Percentiles rank a stretch among this genome's conserved stretches.
These are phyloP conservation scores for Globisporangium heterothallicum DNA, from an alignment of 352 stramenopile species.

Conservation along the genomic window DNA sequence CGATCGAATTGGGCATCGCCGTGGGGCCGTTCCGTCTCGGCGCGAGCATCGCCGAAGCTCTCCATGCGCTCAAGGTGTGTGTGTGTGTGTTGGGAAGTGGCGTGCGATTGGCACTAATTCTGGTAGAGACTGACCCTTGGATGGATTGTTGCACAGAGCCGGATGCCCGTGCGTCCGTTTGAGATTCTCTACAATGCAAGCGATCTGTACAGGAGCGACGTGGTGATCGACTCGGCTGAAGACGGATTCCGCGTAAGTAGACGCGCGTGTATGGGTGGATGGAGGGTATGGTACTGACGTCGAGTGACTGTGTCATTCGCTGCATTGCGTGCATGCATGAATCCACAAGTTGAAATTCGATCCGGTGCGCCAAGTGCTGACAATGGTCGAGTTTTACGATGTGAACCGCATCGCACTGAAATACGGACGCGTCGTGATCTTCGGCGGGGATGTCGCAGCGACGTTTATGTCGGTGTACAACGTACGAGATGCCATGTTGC, in stretches of 20 bases:
- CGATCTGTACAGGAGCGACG: conserved; percentile 54
- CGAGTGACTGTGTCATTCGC: not conserved
- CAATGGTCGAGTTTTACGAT: conserved; percentile 72
- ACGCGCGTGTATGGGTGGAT: not conserved
- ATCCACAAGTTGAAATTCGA: conserved; percentile 67
- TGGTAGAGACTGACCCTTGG: not conserved
- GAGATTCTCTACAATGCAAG: conserved; percentile 72
- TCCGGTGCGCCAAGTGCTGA: conserved; percentile 57
- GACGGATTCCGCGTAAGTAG: conserved; percentile 56
- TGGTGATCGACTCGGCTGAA: conserved; percentile 62
- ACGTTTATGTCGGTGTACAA: conserved; percentile 89
- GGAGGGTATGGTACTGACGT: not conserved
- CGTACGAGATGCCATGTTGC: conserved; percentile 21
- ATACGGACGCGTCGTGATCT: conserved; percentile 80
- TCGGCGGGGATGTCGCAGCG: conserved; percentile 64
- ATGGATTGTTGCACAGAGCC: conserved; percentile 28
- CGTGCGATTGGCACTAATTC: not conserved
- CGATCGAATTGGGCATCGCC: conserved; percentile 71
- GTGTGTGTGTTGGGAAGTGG: not conserved
- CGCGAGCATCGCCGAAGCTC: conserved; percentile 61
- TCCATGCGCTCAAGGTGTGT: conserved; percentile 72
- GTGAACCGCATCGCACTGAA: conserved; percentile 75
- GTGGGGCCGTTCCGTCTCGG: conserved; percentile 77
- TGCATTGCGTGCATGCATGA: not conserved
- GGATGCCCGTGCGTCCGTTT: conserved; percentile 61